Evolutionary conservation across 139 green algal genomes (phyloP), one percentile per base, ranked within the genome.

Genomic region (Chlorella ohadii): DNA sequence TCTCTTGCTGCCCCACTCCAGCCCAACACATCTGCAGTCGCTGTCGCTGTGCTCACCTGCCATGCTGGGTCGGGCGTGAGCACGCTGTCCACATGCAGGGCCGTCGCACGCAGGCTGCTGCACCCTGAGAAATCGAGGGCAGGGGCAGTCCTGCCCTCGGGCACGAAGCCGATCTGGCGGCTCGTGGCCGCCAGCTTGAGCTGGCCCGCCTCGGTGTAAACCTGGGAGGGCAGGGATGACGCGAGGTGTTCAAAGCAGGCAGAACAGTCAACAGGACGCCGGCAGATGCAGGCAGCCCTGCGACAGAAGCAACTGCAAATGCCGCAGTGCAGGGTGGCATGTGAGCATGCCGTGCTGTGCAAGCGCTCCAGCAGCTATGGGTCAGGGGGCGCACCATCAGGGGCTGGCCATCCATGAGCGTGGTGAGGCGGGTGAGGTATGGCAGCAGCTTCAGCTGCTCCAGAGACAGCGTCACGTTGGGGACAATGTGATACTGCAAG

Each of bases 391-490:
- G 22, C 73, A 66, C 73, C 73, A 47, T 79, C 17, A 79, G 31
- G 51, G 73, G 73, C 47, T 79, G 73, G 16, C 20, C 19, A 3
- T 47, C 1, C 15, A 34, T 66, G 12, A 38, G 6, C 16, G 73
- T 79, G 33, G 73, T 27, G 25, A 79, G 73, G 47, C 27, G 73
- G 31, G 31, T n/a, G 28, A 79, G 73, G 73, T 79, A 79, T 15
- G 47, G 47, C 47, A 79, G n/a, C 39, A 19, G 13, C 9, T 25
- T 39, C 31, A 79, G 73, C 31, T 65, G n/a, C 15, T 39, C 73
- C 47, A 66, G 22, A 20, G 47, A 34, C 27, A 79, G 73, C 27
- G n/a, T n/a, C 12, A 31, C 17, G 31, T 55, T 34, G 22, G 73
- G 73, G 6, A 79, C 73, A 6, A 67, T 33, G 19, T 34, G 47